These are phyloP conservation scores for Colletotrichum sansevieriae DNA, from an alignment of 2,329 filamentous ascomycete species.

Conservation along the genomic window DNA sequence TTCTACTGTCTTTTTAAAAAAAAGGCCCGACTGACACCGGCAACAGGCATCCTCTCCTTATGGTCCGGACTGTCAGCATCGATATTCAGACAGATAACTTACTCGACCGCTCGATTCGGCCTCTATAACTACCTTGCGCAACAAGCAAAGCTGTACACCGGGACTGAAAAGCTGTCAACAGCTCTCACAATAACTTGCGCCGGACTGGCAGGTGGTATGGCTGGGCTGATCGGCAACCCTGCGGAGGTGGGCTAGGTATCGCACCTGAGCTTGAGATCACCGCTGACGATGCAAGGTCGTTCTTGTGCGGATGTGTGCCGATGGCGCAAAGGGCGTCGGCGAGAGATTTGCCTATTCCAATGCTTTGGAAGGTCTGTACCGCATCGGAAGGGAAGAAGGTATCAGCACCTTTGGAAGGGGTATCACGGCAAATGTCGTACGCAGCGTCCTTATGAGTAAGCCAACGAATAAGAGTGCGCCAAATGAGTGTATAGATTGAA, in stretches of 20 bases:
- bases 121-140: constrained; percentile 54
- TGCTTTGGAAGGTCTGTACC: constrained; percentile 50
- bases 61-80: constrained; percentile 60
- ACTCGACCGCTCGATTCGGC: constrained; percentile 60
- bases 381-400: constrained; percentile 55
- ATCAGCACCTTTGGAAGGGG: constrained; percentile 54
- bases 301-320: constrained; percentile 60
- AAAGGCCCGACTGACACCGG: background rate
- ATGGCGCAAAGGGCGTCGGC: constrained; percentile 54
- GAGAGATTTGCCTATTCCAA: constrained; percentile 57
- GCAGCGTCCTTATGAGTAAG: constrained; percentile 60
- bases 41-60: constrained; percentile 54
- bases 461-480: constrained; percentile 18
- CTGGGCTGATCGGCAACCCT: constrained; percentile 60
- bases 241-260: constrained; percentile 49
- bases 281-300: constrained; percentile 47
- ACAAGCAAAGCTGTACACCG: constrained; percentile 46
- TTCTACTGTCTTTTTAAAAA: background rate
- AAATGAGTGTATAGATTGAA: constrained; percentile 55
- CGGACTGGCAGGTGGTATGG: constrained; percentile 56
- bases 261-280: background rate
- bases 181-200: constrained; percentile 55
- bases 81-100: constrained; percentile 58
- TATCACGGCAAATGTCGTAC: constrained; percentile 54
- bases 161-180: constrained; percentile 49